phyloP scores from a whole-genome alignment of 257 asterid genomes.

The Plantago elongata region DNA sequence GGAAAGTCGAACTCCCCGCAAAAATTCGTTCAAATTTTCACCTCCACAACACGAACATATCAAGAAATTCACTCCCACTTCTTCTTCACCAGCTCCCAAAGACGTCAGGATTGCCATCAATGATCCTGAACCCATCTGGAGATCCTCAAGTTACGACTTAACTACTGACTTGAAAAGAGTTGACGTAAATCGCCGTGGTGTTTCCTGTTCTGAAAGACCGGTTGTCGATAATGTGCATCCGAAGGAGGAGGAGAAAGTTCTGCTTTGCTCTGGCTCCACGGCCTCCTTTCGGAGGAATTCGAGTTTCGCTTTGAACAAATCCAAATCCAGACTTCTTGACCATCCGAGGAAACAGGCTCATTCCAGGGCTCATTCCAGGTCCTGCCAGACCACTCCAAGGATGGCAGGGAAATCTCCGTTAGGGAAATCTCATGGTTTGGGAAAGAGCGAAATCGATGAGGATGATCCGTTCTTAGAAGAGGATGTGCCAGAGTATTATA shows the following conservation, averaged over 20 bases:
- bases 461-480: slow-evolving; percentile 28
- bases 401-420: neutral
- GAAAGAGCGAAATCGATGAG: slow-evolving; percentile 35
- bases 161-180: slow-evolving; percentile 44
- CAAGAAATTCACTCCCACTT: too few relatives aligned
- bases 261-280: slow-evolving; percentile 31
- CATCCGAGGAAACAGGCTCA: slow-evolving; percentile 10
- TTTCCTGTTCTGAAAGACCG: slow-evolving; percentile 44
- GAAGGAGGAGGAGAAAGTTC: slow-evolving; percentile 36
- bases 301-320: slow-evolving; percentile 1
- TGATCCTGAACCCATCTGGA: slow-evolving; percentile 30
- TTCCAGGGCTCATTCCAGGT: slow-evolving; percentile 30
- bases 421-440: slow-evolving; percentile 25
- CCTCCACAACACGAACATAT: too few relatives aligned
- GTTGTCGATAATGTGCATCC: slow-evolving; percentile 25
- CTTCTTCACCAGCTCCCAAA: slow-evolving; percentile 26
- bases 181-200: slow-evolving; percentile 32
- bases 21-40: neutral
- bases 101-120: slow-evolving; percentile 10
- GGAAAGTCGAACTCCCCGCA: neutral
- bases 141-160: slow-evolving; percentile 46
- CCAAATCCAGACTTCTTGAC: slow-evolving; percentile 11
- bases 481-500: slow-evolving; percentile 27
- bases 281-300: slow-evolving; percentile 19
- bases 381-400: slow-evolving; percentile 11